A percentile compares a stretch with the other conserved stretches of the same genome.
Conservation (phyloP, 2,329 filamentous ascomycete species). For the Cordyceps cateniannulata region DNA sequence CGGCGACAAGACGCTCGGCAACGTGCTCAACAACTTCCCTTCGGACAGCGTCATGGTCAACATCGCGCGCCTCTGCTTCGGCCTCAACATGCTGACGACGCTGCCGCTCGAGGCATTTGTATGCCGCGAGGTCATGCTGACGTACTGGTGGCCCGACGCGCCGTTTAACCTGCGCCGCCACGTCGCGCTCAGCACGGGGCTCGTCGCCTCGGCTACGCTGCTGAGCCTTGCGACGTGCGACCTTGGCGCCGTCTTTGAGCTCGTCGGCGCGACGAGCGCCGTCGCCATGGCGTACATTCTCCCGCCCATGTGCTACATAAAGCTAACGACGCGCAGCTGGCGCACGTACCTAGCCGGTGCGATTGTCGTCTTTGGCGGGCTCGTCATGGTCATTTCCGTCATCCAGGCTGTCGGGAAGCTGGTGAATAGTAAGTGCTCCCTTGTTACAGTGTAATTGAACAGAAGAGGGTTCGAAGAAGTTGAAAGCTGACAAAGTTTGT, state of each 20-base stretch:
- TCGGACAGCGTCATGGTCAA: conserved; percentile 89
- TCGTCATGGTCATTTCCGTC: conserved; percentile 76
- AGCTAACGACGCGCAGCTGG: conserved; percentile 72
- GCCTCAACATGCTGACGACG: conserved; percentile 97
- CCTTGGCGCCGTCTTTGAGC: conserved; percentile 86
- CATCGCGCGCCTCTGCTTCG: conserved; percentile 88
- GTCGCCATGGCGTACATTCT: conserved; percentile 93
- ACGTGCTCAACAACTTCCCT: conserved; percentile 97
- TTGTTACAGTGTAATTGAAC: not conserved
- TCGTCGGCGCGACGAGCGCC: conserved; percentile 91
- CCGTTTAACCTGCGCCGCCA: conserved; percentile 81
- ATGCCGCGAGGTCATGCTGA: conserved; percentile 92
- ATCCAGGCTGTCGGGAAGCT: conserved; percentile 68
- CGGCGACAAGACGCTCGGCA: conserved; percentile 84
- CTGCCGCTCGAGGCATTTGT: conserved; percentile 95
- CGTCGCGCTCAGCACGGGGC: conserved; percentile 73
- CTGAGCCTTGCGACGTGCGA: conserved; percentile 86
- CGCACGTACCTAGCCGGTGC: conserved; percentile 66
- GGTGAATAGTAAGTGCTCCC: conserved; percentile 35
- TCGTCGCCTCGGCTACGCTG: conserved; percentile 73
- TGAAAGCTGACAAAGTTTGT: not conserved
- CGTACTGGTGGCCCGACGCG: conserved; percentile 64
- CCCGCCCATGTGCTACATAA: conserved; percentile 91
- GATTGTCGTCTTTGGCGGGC: conserved; percentile 69
- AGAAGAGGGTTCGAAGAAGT: not conserved